These are phyloP conservation scores for Diddensiella caesifluorescens DNA, from an alignment of 805 yeast species.

Conservation along the genomic window DNA sequence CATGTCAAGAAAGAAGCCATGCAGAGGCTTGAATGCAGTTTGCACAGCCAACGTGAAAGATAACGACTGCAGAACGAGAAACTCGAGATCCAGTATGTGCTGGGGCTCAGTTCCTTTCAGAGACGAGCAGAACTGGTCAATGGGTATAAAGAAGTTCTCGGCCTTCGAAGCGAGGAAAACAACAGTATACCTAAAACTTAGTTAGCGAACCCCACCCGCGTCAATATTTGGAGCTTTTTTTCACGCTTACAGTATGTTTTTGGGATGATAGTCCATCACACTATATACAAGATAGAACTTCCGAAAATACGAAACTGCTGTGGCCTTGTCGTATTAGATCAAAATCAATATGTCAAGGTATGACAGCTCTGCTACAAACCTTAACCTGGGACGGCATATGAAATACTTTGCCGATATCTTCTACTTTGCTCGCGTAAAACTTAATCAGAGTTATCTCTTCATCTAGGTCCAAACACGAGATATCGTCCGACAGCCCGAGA, in stretches of 20 bases:
- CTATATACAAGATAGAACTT: constrained; percentile 75
- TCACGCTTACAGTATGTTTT: constrained; percentile 47
- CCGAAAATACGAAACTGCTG: constrained; percentile 77
- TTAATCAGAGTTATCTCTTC: constrained; percentile 69
- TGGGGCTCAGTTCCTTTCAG: constrained; percentile 62
- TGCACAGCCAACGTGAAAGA: constrained; percentile 79
- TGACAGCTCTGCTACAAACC: too few species aligned
- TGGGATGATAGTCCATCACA: constrained; percentile 86
- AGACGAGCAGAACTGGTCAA: constrained; percentile 68
- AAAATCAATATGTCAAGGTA: too few species aligned
- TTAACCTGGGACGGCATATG: constrained; percentile 80
- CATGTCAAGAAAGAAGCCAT: constrained; percentile 89
- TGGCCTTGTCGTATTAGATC: constrained; percentile 42
- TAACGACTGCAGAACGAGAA: constrained; percentile 63
- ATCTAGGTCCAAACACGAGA: constrained; percentile 48
- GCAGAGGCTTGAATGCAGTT: constrained; percentile 84
- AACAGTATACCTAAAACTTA: constrained; percentile 45
- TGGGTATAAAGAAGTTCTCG: constrained; percentile 84
- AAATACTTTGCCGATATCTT: constrained; percentile 64
- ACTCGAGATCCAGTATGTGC: constrained; percentile 72
- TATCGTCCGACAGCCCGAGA: constrained; percentile 24
- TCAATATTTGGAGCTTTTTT: background rate
- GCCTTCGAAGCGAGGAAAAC: constrained; percentile 88
- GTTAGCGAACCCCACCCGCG: too few species aligned
- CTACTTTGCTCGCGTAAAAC: constrained; percentile 68